These are phyloP conservation scores for Nissolia schottii DNA, from an alignment of 306 rosid species.

Conservation along the genomic window DNA sequence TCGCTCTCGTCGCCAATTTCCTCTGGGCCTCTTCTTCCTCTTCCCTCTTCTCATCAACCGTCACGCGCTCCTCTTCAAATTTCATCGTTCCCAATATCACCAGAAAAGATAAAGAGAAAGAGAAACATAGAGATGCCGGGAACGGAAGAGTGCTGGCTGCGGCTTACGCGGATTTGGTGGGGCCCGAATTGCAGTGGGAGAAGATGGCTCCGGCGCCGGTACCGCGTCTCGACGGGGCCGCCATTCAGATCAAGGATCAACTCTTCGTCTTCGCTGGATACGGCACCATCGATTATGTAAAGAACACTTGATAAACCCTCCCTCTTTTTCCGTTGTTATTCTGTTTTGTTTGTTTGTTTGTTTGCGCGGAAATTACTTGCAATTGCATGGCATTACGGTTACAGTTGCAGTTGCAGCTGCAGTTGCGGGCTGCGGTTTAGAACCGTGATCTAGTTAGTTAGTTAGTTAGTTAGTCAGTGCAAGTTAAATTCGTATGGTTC, in stretches of 20 bases:
- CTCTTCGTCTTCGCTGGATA: constrained; percentile 88
- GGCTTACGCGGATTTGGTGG: constrained; percentile 85
- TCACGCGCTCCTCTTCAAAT: not conserved
- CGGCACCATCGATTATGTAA: constrained; percentile 66
- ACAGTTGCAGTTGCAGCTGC: too few relatives aligned
- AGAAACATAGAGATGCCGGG: not conserved
- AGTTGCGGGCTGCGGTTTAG: too few relatives aligned
- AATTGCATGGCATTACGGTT: too few relatives aligned
- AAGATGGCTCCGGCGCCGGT: constrained; percentile 74
- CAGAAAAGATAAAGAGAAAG: not conserved
- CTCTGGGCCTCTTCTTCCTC: constrained; percentile 70
- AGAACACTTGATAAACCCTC: too few relatives aligned
- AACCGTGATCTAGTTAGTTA: too few relatives aligned
- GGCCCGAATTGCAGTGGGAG: constrained; percentile 66
- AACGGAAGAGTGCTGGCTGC: constrained; percentile 55
- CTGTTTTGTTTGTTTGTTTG: not conserved
- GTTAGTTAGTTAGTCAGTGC: too few relatives aligned
- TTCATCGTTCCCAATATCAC: constrained; percentile 15
- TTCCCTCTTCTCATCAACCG: not conserved
- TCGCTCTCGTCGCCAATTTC: constrained; percentile 68
- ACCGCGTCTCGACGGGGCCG: constrained; percentile 94
- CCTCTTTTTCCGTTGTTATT: not conserved
- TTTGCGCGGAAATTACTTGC: too few relatives aligned
- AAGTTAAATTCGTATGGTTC: too few relatives aligned
- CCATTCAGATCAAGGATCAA: constrained; percentile 74